phyloP scores from a whole-genome alignment of 1,139 yeast species.

The Debaryomyces nepalensis region DNA sequence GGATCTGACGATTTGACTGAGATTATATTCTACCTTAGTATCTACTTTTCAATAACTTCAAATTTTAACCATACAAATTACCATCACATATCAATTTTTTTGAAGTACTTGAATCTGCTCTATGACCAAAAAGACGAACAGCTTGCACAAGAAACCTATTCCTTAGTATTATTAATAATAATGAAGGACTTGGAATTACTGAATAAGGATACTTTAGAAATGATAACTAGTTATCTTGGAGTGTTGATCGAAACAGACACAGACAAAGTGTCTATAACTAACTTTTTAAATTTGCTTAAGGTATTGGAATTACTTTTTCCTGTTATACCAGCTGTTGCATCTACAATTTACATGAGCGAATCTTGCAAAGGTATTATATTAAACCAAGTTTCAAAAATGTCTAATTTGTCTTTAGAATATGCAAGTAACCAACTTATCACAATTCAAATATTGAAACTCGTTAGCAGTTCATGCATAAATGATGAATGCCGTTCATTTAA shows the following conservation, averaged over 20 bases:
- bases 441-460: slow-evolving; percentile 28
- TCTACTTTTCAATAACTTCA: slow-evolving; percentile 25
- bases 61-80: slow-evolving; percentile 26
- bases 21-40: slow-evolving; percentile 20
- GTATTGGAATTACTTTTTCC: slow-evolving; percentile 32
- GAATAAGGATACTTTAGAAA: slow-evolving; percentile 23
- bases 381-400: slow-evolving; percentile 17
- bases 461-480: slow-evolving; percentile 41
- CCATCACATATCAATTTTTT: slow-evolving; percentile 30
- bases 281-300: slow-evolving; percentile 29
- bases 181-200: slow-evolving; percentile 28
- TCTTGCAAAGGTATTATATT: slow-evolving; percentile 25
- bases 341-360: slow-evolving; percentile 26
- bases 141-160: slow-evolving; percentile 18
- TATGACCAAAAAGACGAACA: slow-evolving; percentile 17
- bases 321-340: slow-evolving; percentile 28
- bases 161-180: slow-evolving; percentile 30
- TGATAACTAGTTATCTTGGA: slow-evolving; percentile 33
- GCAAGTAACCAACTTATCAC: slow-evolving; percentile 20
- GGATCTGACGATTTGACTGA: slow-evolving; percentile 13
- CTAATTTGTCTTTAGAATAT: slow-evolving; percentile 12
- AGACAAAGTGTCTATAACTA: slow-evolving; percentile 15
- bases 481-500: slow-evolving; percentile 42
- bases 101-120: slow-evolving; percentile 26
- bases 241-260: slow-evolving; percentile 25